Evolutionary conservation across 805 yeast species (phyloP), one percentile per base, ranked within the genome.

Genomic region (Candida cerambycidarum): DNA sequence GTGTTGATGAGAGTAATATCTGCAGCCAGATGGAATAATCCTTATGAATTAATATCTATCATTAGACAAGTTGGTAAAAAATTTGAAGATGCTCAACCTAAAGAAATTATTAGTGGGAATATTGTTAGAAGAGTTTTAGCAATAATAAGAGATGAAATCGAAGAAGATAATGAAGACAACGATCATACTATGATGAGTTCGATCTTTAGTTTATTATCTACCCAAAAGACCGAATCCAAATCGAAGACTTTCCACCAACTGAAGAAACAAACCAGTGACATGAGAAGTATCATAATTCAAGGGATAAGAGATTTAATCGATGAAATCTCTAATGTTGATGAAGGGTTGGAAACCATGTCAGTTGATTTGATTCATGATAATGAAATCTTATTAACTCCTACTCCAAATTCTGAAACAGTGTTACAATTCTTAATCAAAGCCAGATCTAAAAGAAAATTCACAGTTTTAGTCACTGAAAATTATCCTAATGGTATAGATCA

Each of bases 341-440:
- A 92, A 54, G 92, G 92, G 44, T 83, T 93, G 31, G 96, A 89
- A 63, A 79, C 83, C 45, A 87, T 89, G 82, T 85, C 96, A 13
- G 85, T 84, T 28, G 99, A 93, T 58, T 75, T 93, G 69, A 89
- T 93, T 58, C 98, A 92, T 63, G 97, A 93, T 56, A 85, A 89
- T 58, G 93, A 86, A 61, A 77, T 86, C 16, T 63, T 86, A 33
- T 69, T 89, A 41, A 88, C 97, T 0, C 97, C 98, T n/a, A 89
- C 98, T 0, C 97, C 98, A 5, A 88, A 83, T 32, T 88, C 97
- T 0, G 79, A 80, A 47, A 92, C 98, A 0, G 96, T 93, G 9
- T 68, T 89, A 43, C 89, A 89, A 54, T 93, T 93, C 55, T 69
- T 93, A 46, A 71, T 89, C 44, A 83, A 86, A 56, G 97, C 97